Percentiles rank a stretch among this genome's conserved stretches.
Evolutionary conservation across 2,329 filamentous ascomycete genomes (phyloP).

Genomic region (Penicillium frequentans): DNA sequence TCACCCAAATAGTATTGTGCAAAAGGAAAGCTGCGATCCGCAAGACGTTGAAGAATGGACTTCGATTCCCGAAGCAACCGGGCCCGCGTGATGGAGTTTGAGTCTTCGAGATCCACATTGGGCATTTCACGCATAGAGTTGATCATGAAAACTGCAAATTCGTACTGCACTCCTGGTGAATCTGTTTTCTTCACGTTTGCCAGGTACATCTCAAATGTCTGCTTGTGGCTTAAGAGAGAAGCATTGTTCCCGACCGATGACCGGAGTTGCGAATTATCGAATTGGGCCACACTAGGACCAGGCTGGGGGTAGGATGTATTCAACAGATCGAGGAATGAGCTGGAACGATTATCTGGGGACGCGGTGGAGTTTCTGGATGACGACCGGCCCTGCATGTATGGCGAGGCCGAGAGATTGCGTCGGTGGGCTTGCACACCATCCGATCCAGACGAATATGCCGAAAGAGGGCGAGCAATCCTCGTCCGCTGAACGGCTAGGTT

Average conservation of each 20-base stretch:
- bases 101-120: conserved; percentile 45
- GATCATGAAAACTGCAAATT: conserved; percentile 93
- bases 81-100: conserved; percentile 50
- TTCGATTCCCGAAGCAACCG: conserved; percentile 84
- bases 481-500: conserved; percentile 58
- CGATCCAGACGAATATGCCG: conserved; percentile 72
- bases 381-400: conserved; percentile 48
- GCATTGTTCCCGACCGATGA: conserved; percentile 83
- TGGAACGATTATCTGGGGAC: conserved; percentile 59
- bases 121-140: conserved; percentile 81
- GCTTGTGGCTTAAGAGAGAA: conserved; percentile 83
- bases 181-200: conserved; percentile 97
- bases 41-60: conserved; percentile 79
- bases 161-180: conserved; percentile 86
- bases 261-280: conserved; percentile 81
- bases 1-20: conserved; percentile 97
- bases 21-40: conserved; percentile 89
- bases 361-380: conserved; percentile 50
- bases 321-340: conserved; percentile 63
- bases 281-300: conserved; percentile 59
- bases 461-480: conserved; percentile 66
- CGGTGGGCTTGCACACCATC: conserved; percentile 64
- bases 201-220: conserved; percentile 97
- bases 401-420: conserved; percentile 57
- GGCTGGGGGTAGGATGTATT: conserved; percentile 79